Evolutionary conservation across 768 basidiomycete species (phyloP), one percentile per base, ranked within the genome.

Genomic region (Leccinum rimulosum): DNA sequence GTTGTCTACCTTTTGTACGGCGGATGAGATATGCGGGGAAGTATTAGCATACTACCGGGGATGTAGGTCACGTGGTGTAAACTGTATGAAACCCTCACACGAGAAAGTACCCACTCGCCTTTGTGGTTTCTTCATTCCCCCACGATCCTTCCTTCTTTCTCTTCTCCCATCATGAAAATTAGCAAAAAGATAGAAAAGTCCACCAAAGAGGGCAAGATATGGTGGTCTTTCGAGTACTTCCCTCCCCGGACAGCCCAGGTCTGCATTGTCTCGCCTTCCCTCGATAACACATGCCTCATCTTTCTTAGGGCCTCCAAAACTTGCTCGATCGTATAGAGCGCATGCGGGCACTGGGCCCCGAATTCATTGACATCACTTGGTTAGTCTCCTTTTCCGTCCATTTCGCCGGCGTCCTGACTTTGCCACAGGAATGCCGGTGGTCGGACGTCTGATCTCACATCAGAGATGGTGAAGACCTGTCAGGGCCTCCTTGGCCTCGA

Each of bases 211-310:
- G 87, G 89, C 63, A 86, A 93, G 68, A 77, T 92, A 60, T 97
- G 95, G 90, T 99, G 95, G 95, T 95, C 93, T 38, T 98, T 99
- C 73, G 96, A 99, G 72, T 98, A 95, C 77, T 98, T 99, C 69
- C 96, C 97, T 57, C 95, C 93, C 22, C 81, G 95, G 63, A 97
- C 95, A 35, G 93, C 93, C 52, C 95, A 96, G 85, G 93, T 93
- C 61, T 59, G 74, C 68, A 40, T 57, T 38, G 31, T 19, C 52
- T 58, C 14, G 5, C 50, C 38, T 17, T 50, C 48, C 31, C 36
- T n/a, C n/a, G 9, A 36, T 35, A 25, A 35, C 53, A 43, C 28
- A 43, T 35, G 31, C 56, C 59, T 43, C 27, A 64, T 45, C 19
- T 50, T 36, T 31, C 14, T 38, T 43, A 62, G 64, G 66, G 72